A percentile compares a stretch with the other conserved stretches of the same genome.
These are phyloP conservation scores for Isoetes taiwanensis DNA, from an alignment of 75 land plant genomes.

Conservation along the genomic window DNA sequence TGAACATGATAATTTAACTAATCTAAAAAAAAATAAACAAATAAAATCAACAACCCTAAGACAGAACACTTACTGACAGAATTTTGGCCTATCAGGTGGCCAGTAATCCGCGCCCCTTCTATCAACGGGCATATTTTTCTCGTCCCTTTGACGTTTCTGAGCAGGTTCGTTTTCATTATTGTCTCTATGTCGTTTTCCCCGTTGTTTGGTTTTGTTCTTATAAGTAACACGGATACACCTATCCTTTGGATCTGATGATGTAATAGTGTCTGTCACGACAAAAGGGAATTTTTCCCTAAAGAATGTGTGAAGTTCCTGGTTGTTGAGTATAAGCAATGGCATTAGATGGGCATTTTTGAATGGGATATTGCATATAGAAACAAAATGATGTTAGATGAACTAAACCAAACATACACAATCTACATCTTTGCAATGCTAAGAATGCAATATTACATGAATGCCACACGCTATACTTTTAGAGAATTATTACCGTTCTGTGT, in stretches of 20 bases:
- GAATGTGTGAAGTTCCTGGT: conserved; percentile 78
- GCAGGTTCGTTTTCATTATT: conserved; percentile 12
- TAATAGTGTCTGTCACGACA: conserved; percentile 79
- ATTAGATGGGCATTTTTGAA: neutral
- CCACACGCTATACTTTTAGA: neutral
- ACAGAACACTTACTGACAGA: conserved; percentile 40
- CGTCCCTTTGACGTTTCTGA: too few species aligned
- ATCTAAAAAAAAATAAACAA: neutral
- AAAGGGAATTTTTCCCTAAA: conserved; percentile 58
- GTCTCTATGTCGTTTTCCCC: conserved; percentile 27
- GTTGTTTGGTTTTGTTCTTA: conserved; percentile 28
- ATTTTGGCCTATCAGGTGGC: conserved; percentile 61
- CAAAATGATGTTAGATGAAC: neutral
- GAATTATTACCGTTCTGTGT: conserved; percentile 50
- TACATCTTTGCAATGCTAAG: neutral
- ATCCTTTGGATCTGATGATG: conserved; percentile 37
- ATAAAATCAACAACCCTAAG: neutral
- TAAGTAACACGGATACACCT: conserved; percentile 67
- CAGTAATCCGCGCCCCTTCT: conserved; percentile 72
- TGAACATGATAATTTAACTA: neutral
- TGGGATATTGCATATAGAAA: too few species aligned
- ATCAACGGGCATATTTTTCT: conserved; percentile 40
- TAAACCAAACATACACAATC: neutral
- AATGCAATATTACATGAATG: neutral
- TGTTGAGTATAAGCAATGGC: neutral